Percentiles rank a stretch among this genome's conserved stretches.
Evolutionary conservation across 495 filamentous ascomycete genomes (phyloP).

Genomic region (Aspergillus steynii): DNA sequence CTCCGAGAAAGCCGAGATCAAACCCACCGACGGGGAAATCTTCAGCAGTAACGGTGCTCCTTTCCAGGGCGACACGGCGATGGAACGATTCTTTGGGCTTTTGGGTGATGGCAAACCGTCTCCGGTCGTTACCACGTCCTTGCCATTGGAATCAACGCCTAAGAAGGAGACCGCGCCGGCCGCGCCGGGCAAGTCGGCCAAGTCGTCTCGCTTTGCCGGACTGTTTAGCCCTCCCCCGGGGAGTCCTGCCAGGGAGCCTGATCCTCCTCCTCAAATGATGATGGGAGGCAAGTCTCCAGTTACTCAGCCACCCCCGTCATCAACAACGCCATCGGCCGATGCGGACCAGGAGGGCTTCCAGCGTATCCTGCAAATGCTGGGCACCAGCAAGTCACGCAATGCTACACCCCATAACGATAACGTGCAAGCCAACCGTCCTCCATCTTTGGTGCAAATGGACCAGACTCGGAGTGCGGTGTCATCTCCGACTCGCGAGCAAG

Average conservation of each 20-base stretch:
- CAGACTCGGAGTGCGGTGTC: conserved; percentile 36
- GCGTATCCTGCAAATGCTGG: conserved; percentile 81
- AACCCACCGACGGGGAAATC: conserved; percentile 39
- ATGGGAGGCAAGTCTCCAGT: neutral
- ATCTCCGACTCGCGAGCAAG: conserved; percentile 36
- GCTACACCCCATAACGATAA: conserved; percentile 40
- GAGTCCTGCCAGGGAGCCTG: conserved; percentile 51
- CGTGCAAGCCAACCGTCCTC: conserved; percentile 29
- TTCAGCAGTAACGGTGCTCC: conserved; percentile 36
- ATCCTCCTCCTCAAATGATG: conserved; percentile 35
- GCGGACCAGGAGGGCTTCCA: conserved; percentile 91
- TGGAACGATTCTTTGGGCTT: conserved; percentile 80
- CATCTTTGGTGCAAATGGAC: conserved; percentile 32
- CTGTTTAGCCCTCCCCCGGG: conserved; percentile 73
- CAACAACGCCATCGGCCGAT: conserved; percentile 48
- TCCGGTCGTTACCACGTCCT: conserved; percentile 25
- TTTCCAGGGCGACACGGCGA: conserved; percentile 59
- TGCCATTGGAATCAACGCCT: conserved; percentile 25
- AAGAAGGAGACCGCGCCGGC: conserved; percentile 9
- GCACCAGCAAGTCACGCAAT: conserved; percentile 47
- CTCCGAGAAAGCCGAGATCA: conserved; percentile 32
- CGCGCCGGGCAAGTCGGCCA: conserved; percentile 26
- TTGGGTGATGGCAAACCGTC: conserved; percentile 52
- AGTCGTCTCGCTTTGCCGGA: conserved; percentile 80
- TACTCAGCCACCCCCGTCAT: conserved; percentile 24